phyloP scores from a whole-genome alignment of 768 basidiomycete species.

The Xerocomellus intermedius region DNA sequence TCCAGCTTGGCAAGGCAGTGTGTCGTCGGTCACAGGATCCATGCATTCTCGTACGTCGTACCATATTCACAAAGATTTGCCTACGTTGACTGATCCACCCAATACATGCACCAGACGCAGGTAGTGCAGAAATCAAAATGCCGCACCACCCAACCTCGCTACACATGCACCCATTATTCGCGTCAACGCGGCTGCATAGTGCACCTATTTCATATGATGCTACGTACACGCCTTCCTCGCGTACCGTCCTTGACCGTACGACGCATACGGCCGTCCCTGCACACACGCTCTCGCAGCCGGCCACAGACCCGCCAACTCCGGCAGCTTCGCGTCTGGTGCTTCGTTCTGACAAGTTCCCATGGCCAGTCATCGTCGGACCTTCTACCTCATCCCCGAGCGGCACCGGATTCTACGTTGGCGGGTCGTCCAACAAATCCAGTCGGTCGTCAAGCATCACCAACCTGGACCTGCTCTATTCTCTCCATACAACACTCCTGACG shows the following conservation, averaged over 20 bases:
- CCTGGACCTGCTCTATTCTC: slow-evolving; percentile 58
- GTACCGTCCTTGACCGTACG: slow-evolving; percentile 54
- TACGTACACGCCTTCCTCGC: slow-evolving; percentile 53
- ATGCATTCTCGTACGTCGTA: slow-evolving; percentile 40
- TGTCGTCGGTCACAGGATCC: slow-evolving; percentile 39
- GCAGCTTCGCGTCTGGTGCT: slow-evolving; percentile 49
- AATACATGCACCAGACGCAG: slow-evolving; percentile 11
- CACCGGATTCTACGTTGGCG: slow-evolving; percentile 27
- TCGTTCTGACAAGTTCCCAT: slow-evolving; percentile 57
- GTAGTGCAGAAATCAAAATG: slow-evolving; percentile 24
- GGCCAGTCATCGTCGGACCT: slow-evolving; percentile 53
- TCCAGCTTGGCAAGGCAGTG: slow-evolving; percentile 45
- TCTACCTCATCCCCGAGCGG: slow-evolving; percentile 29
- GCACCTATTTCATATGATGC: slow-evolving; percentile 66
- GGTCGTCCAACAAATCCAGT: slow-evolving; percentile 19
- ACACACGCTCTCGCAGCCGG: slow-evolving; percentile 58
- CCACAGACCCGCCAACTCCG: slow-evolving; percentile 58
- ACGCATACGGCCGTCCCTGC: slow-evolving; percentile 54
- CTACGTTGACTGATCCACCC: slow-evolving; percentile 5
- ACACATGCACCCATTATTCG: slow-evolving; percentile 65
- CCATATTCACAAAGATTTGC: neutral
- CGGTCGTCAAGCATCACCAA: slow-evolving; percentile 48
- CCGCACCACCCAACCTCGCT: slow-evolving; percentile 34
- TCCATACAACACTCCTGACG: slow-evolving; percentile 53
- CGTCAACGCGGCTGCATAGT: slow-evolving; percentile 51